Percentiles rank a stretch among this genome's conserved stretches.
phyloP scores from a whole-genome alignment of 2,329 filamentous ascomycete genomes.

The Arthrobotrys sinensis region DNA sequence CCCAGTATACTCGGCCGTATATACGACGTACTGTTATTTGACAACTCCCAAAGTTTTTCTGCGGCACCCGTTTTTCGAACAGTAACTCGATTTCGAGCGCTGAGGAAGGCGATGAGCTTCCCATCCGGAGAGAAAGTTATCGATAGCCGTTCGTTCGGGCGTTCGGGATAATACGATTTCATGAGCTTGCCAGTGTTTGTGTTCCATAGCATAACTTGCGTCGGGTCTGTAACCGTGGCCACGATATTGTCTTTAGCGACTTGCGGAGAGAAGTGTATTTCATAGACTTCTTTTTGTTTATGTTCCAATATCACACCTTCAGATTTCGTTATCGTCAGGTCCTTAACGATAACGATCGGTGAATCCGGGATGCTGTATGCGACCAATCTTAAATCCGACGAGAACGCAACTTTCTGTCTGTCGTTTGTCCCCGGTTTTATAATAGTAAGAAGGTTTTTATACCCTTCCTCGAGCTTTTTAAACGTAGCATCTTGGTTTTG shows the following conservation, averaged over 20 bases:
- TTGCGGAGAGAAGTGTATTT: conserved; percentile 9
- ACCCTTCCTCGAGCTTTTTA: neutral
- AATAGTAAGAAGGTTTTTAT: neutral
- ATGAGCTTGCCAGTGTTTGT: neutral
- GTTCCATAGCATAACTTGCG: conserved; percentile 1
- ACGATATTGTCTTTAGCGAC: conserved; percentile 1
- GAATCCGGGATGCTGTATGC: conserved; percentile 1
- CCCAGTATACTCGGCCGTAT: neutral
- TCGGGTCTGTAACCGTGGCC: neutral
- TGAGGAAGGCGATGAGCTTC: neutral
- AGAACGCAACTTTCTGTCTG: neutral
- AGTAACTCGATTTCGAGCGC: neutral
- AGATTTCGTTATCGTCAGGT: neutral
- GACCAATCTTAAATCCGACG: neutral
- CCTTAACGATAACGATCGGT: conserved; percentile 8
- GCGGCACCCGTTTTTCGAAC: neutral
- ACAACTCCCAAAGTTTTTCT: neutral
- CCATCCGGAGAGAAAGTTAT: neutral
- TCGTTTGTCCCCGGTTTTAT: neutral
- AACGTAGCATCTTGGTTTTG: neutral
- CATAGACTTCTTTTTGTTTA: neutral
- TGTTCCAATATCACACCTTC: conserved; percentile 4
- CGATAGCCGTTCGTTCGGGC: neutral
- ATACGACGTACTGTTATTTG: neutral
- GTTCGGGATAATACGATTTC: neutral